Base-by-base conservation (phyloP, 192 early-diverging fungal genomes). In the Podila clonocystis region DNA sequence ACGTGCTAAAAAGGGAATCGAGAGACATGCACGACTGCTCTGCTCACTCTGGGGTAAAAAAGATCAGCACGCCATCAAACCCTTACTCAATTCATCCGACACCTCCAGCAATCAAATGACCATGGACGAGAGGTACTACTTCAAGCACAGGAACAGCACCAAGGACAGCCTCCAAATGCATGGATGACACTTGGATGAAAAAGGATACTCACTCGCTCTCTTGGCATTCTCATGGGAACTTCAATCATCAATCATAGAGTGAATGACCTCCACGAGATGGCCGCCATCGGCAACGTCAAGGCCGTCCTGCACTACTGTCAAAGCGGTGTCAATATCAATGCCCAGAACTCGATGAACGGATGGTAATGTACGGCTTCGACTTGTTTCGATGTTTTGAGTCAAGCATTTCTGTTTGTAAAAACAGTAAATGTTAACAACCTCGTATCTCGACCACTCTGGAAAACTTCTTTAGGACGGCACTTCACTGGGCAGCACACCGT, bases 401-500 rank as follows among this genome's bases (percentile, higher is more conserved):
- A 36, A 11, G 1, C 34, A 2, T 36, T 36, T 19, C 55, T 19
- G 22, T 9, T n/a, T n/a, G 55, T n/a, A n/a, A 57, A 57, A 11
- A 6, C 33, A 33, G 55, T 8, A 11, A 57, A 24, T 7, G 33
- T 59, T 0, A 50, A 9, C 13, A 30, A 22, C 13, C 2, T n/a
- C 4, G 4, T 61, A 50, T 15, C 62, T 57, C 17, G 33, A 29
- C 22, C 24, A n/a, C 29, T 70, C 1, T 59, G 13, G 36, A 59
- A 19, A 3, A 52, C 36, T 13, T 19, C 17, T 67, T 24, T 58
- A 88, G 91, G 91, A 91, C 91, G 0, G 78, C 91, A 26, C 69
- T 97, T 4, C 92, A 94, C 70, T 97, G 94, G 94, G 93, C 94
- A 7, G 74, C 89, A 55, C 85, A 88, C 26, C 87, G 93, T 63